phyloP scores from a whole-genome alignment of 345 rosid genomes.

The Eucalyptus regnans region DNA sequence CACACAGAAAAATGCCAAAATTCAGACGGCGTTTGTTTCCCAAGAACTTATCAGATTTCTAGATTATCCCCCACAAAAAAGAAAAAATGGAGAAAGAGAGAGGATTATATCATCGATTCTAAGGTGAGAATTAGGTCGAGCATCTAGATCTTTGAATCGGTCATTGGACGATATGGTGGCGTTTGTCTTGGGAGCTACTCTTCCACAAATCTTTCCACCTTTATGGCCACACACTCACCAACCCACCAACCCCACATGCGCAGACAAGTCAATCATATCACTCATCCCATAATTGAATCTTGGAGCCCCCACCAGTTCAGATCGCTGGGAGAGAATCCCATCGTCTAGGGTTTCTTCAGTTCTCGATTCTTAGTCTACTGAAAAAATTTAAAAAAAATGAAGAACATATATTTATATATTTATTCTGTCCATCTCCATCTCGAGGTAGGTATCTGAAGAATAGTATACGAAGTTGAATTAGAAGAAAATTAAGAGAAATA shows the following conservation, averaged over 20 bases:
- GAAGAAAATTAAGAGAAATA: not conserved
- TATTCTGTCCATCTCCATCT: not conserved
- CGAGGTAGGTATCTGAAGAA: not conserved
- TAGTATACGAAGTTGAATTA: not conserved
- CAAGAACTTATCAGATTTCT: not conserved
- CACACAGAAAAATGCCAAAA: not conserved
- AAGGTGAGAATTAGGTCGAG: not conserved
- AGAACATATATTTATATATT: accelerated
- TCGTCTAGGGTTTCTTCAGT: not conserved
- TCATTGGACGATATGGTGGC: not conserved
- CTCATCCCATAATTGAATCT: not conserved
- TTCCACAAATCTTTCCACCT: not conserved
- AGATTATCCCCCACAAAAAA: not conserved
- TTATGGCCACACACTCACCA: not conserved
- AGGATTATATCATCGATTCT: not conserved
- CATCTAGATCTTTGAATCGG: not conserved
- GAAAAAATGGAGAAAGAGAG: not conserved
- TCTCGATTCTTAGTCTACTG: not conserved
- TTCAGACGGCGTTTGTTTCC: not conserved
- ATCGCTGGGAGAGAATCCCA: not conserved
- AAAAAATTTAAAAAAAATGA: not conserved
- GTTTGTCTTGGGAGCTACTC: not conserved
- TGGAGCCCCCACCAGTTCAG: not conserved
- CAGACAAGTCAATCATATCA: not conserved
- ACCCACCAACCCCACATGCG: not conserved